Evolutionary conservation across 148 eudicot genomes (phyloP).

Genomic region (Bassia scoparia): DNA sequence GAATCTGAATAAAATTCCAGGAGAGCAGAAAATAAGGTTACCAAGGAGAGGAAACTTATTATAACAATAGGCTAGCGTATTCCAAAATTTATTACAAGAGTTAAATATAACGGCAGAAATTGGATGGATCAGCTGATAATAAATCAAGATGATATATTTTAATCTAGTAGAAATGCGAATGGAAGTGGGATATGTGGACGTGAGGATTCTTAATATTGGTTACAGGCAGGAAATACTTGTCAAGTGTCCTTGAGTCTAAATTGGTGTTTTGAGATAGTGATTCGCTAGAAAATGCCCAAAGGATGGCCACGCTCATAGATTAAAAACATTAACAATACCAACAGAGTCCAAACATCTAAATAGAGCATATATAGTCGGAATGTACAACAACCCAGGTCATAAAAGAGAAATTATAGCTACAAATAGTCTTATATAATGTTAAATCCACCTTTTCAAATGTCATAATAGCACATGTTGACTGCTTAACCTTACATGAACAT

Average conservation of each 20-base stretch:
- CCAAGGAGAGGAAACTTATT: no score
- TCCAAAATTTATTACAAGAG: no score
- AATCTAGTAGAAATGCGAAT: no score
- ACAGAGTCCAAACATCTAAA: neutral
- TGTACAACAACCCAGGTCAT: neutral
- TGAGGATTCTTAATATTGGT: no score
- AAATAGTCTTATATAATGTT: neutral
- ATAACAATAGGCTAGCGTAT: no score
- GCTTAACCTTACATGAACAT: neutral
- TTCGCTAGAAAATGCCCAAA: slow-evolving; percentile 34
- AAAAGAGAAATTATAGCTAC: neutral
- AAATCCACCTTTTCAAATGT: neutral
- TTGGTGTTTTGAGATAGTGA: slow-evolving; percentile 48
- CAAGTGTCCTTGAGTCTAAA: slow-evolving; percentile 58
- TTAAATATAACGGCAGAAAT: no score
- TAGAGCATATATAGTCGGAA: neutral
- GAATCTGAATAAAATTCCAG: no score
- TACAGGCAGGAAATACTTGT: slow-evolving; percentile 23
- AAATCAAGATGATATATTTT: no score
- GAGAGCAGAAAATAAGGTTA: no score
- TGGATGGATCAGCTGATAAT: no score
- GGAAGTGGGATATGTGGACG: no score
- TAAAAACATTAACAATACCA: neutral
- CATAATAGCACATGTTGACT: neutral
- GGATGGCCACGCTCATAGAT: neutral